phyloP scores from a whole-genome alignment of 805 yeast genomes.

The Sungouiozyma intestinalis region DNA sequence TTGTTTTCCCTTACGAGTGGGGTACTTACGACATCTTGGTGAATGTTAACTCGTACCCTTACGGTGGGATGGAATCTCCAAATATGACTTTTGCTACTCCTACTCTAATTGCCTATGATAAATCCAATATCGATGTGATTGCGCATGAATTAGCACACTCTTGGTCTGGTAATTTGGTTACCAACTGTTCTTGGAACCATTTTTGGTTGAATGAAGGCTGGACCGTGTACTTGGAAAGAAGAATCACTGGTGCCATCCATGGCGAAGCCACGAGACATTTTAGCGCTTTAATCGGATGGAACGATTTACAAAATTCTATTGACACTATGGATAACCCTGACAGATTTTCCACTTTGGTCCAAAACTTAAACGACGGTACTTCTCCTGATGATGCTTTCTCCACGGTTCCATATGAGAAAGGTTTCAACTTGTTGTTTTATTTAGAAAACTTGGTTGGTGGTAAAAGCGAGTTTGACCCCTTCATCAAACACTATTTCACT shows the following conservation, averaged over 20 bases:
- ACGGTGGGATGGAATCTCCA: conserved; percentile 94
- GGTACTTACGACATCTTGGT: conserved; percentile 69
- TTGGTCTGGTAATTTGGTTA: conserved; percentile 87
- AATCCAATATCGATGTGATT: conserved; percentile 77
- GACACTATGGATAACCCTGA: conserved; percentile 47
- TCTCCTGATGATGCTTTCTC: conserved; percentile 90
- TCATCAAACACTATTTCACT: conserved; percentile 65
- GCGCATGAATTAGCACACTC: conserved; percentile 92
- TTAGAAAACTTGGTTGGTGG: conserved; percentile 67
- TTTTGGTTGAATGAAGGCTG: conserved; percentile 95
- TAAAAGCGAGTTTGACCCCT: conserved; percentile 56
- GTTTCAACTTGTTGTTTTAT: conserved; percentile 66
- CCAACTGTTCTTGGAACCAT: conserved; percentile 87
- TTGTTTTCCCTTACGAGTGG: conserved; percentile 76
- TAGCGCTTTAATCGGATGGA: conserved; percentile 82
- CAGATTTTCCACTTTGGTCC: conserved; percentile 55
- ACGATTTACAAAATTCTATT: conserved; percentile 59
- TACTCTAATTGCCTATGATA: conserved; percentile 73
- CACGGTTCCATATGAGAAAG: conserved; percentile 85
- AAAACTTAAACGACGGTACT: conserved; percentile 52
- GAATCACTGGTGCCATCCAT: conserved; percentile 68
- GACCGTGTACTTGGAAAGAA: conserved; percentile 85
- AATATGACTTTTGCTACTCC: conserved; percentile 88
- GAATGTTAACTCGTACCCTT: conserved; percentile 69
- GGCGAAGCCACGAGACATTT: conserved; percentile 74